A percentile compares a stretch with the other conserved stretches of the same genome.
Conservation (phyloP, 441 rosid species). For the Jatropha multifida region DNA sequence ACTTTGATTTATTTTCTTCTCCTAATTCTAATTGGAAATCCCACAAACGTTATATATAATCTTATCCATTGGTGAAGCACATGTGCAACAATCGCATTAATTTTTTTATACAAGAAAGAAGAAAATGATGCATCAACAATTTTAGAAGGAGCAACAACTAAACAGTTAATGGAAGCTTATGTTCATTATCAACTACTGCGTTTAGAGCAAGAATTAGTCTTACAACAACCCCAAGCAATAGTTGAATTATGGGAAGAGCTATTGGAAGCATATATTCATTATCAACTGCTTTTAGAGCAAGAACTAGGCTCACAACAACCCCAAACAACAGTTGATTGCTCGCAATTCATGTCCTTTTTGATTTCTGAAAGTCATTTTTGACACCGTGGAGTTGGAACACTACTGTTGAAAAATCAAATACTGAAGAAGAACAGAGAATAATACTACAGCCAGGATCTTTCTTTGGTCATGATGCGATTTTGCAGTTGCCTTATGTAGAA, state of each 20-base stretch:
- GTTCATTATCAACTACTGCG: neutral
- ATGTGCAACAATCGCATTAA: no score
- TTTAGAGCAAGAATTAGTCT: neutral
- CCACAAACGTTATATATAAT: neutral
- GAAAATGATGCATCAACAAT: neutral
- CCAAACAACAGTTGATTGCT: neutral
- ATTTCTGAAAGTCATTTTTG: neutral
- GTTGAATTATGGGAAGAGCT: no score
- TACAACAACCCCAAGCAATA: neutral
- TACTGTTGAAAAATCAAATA: neutral
- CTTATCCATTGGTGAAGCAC: neutral
- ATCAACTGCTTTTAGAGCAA: neutral
- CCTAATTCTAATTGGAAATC: neutral
- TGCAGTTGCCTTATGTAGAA: neutral
- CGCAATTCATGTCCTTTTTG: neutral
- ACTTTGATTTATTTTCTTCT: no score
- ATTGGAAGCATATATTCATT: no score
- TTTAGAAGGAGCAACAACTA: neutral
- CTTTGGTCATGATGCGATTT: neutral
- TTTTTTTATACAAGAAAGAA: no score
- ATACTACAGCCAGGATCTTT: neutral
- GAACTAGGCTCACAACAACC: neutral
- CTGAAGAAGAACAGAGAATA: neutral
- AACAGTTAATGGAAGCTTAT: neutral
- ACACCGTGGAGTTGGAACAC: slow-evolving; percentile 5